Percentiles rank a stretch among this genome's conserved stretches.
phyloP scores from a whole-genome alignment of 805 yeast species.

The Komagataella phaffii region DNA sequence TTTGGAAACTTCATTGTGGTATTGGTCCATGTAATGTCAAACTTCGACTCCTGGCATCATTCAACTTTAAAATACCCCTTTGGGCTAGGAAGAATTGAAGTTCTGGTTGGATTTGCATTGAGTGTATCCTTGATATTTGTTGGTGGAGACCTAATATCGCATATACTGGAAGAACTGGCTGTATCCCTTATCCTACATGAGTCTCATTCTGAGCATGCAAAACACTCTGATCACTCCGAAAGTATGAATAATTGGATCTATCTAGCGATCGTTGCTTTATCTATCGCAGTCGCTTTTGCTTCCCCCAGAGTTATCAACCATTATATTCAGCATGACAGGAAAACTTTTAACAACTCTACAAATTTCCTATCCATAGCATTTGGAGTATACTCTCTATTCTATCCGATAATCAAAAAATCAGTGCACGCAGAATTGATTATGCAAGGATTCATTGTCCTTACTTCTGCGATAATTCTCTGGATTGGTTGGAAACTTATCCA shows the following conservation, averaged over 20 bases:
- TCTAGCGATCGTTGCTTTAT: neutral
- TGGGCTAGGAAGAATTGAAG: slow-evolving; percentile 87
- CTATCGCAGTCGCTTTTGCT: neutral
- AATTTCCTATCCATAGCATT: neutral
- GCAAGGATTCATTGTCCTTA: neutral
- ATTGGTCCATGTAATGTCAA: slow-evolving; percentile 68
- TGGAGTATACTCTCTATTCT: neutral
- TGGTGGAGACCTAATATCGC: slow-evolving; percentile 81
- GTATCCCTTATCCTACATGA: slow-evolving; percentile 24
- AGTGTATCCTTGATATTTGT: slow-evolving; percentile 80
- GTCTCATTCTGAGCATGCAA: slow-evolving; percentile 7
- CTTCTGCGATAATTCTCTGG: slow-evolving; percentile 7
- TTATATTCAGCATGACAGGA: neutral
- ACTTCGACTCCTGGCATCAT: slow-evolving; percentile 83
- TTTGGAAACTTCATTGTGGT: slow-evolving; percentile 60
- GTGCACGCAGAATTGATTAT: neutral
- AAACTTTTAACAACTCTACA: neutral
- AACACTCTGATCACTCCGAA: neutral
- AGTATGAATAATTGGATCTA: neutral
- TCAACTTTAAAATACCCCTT: slow-evolving; percentile 79
- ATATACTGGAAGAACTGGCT: slow-evolving; percentile 67
- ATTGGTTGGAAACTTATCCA: slow-evolving; percentile 27
- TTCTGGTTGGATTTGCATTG: slow-evolving; percentile 75
- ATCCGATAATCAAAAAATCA: neutral
- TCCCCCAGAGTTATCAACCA: neutral